These are phyloP conservation scores for Mikania micrantha DNA, from an alignment of 129 eudicot genomes.

Conservation along the genomic window DNA sequence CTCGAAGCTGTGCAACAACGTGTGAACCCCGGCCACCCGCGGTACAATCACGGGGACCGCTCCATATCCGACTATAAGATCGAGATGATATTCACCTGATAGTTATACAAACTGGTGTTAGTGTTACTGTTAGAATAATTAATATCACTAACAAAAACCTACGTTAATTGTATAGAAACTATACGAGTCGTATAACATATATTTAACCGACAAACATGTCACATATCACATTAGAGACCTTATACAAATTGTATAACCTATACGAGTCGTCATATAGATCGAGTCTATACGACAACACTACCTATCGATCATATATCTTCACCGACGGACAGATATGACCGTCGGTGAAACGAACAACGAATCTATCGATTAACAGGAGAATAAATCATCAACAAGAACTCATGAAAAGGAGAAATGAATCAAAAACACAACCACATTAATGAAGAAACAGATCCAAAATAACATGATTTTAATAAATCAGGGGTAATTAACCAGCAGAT, in stretches of 20 bases:
- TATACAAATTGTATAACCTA: too few species aligned
- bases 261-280: too few species aligned
- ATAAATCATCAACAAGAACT: neutral
- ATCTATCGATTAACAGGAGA: neutral
- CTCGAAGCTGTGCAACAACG: slow-evolving; percentile 74
- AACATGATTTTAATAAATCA: neutral
- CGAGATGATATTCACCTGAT: slow-evolving; percentile 89
- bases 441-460: neutral
- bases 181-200: too few species aligned
- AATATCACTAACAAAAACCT: too few species aligned
- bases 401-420: neutral
- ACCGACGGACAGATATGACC: too few species aligned
- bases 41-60: slow-evolving; percentile 94
- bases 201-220: too few species aligned
- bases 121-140: too few species aligned
- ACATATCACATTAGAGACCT: too few species aligned
- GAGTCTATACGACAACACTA: too few species aligned
- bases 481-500: neutral
- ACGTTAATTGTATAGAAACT: too few species aligned
- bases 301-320: too few species aligned
- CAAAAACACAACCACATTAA: neutral
- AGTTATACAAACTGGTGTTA: neutral
- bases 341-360: too few species aligned
- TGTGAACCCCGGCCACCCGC: slow-evolving; percentile 73
- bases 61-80: slow-evolving; percentile 81